phyloP scores from a whole-genome alignment of 2,329 filamentous ascomycete species.

The Cryphonectria carpinicola region DNA sequence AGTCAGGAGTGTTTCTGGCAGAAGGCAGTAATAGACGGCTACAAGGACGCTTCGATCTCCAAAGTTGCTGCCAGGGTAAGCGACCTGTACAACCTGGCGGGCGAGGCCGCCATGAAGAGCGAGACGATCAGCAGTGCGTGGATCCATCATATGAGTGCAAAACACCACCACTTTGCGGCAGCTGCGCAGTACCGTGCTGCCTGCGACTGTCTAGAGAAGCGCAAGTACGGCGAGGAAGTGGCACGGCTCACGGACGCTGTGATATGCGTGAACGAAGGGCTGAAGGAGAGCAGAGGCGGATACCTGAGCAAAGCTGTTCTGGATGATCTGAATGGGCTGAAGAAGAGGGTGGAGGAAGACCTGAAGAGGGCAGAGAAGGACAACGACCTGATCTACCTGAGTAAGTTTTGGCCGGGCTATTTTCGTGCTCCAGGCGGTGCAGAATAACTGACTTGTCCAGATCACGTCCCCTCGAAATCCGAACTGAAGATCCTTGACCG shows the following conservation, averaged over 20 bases:
- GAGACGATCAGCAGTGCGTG: conserved; percentile 89
- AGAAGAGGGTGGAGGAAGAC: conserved; percentile 81
- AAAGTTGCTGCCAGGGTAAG: conserved; percentile 88
- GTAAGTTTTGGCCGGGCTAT: conserved; percentile 49
- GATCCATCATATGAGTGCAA: conserved; percentile 98
- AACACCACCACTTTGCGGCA: conserved; percentile 95
- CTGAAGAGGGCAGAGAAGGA: conserved; percentile 92
- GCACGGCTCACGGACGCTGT: conserved; percentile 83
- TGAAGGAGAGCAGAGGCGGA: conserved; percentile 74
- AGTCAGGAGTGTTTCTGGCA: conserved; percentile 98
- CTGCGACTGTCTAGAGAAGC: conserved; percentile 88
- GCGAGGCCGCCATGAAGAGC: conserved; percentile 85
- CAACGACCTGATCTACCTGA: conserved; percentile 92
- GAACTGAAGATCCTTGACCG: conserved; percentile 85
- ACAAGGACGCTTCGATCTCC: conserved; percentile 91
- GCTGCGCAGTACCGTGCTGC: conserved; percentile 93
- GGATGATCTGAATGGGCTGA: conserved; percentile 81
- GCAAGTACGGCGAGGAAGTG: conserved; percentile 93
- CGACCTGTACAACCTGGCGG: conserved; percentile 83
- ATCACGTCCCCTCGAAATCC: conserved; percentile 82
- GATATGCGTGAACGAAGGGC: conserved; percentile 78
- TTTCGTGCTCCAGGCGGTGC: too few species aligned
- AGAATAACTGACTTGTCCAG: conserved; percentile 44
- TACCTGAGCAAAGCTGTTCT: conserved; percentile 83
- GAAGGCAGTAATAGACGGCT: conserved; percentile 89